A percentile compares a stretch with the other conserved stretches of the same genome.
phyloP scores from a whole-genome alignment of 768 basidiomycete species.

The Holtermanniella nyarrowii region DNA sequence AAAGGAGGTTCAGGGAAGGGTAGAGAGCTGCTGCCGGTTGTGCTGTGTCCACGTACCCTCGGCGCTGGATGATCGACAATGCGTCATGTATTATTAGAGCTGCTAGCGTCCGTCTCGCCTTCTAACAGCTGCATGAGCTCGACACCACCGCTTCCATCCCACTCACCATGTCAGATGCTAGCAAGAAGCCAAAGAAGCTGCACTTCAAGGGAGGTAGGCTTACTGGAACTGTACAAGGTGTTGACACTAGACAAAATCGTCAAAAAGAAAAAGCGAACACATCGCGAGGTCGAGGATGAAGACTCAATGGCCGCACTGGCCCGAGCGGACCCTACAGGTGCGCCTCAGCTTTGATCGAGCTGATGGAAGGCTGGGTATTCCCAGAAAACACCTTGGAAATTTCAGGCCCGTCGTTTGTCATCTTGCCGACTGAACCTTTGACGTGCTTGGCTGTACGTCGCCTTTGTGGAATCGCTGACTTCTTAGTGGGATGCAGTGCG shows the following conservation, averaged over 20 bases:
- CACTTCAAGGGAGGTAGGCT: neutral
- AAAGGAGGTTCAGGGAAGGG: no score
- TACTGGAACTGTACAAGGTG: neutral
- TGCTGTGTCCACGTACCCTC: no score
- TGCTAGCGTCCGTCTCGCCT: no score
- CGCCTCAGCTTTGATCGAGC: slow-evolving; percentile 1
- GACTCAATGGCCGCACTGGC: slow-evolving; percentile 27
- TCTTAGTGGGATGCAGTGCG: slow-evolving; percentile 32
- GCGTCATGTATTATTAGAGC: no score
- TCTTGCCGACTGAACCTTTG: slow-evolving; percentile 32
- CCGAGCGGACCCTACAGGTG: slow-evolving; percentile 36
- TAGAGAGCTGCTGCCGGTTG: no score
- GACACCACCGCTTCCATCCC: no score
- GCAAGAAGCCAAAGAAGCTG: neutral
- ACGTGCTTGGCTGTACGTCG: slow-evolving; percentile 37
- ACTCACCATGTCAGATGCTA: neutral
- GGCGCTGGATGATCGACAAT: no score
- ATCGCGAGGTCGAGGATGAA: slow-evolving; percentile 23
- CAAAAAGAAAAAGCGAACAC: slow-evolving; percentile 40
- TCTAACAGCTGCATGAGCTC: no score
- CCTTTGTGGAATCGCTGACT: neutral
- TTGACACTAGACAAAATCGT: neutral
- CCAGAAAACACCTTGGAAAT: slow-evolving; percentile 32
- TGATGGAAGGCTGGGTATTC: slow-evolving; percentile 32
- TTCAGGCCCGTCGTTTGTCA: slow-evolving; percentile 33